A percentile compares a stretch with the other conserved stretches of the same genome.
These are phyloP conservation scores for Chlorella sp. DNA, from an alignment of 139 green algal species.

Conservation along the genomic window DNA sequence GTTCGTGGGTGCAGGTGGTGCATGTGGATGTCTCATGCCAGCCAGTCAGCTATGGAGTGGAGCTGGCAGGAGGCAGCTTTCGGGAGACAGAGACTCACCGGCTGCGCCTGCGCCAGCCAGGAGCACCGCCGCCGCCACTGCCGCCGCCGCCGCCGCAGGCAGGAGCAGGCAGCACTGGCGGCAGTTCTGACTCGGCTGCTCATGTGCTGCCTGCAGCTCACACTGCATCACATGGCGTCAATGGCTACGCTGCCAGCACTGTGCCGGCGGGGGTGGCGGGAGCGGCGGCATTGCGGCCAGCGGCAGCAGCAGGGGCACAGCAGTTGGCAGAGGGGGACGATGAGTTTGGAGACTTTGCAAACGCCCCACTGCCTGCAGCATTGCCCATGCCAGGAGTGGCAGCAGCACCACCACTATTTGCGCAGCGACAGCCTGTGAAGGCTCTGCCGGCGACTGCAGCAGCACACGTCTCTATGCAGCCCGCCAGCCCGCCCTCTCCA, in stretches of 20 bases:
- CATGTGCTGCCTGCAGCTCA: background rate
- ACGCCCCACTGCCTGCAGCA: background rate
- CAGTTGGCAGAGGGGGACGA: background rate
- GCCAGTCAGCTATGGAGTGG: background rate
- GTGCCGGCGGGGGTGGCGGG: background rate
- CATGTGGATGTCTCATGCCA: background rate
- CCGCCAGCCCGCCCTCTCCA: background rate
- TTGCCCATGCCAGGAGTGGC: background rate
- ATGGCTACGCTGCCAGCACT: background rate
- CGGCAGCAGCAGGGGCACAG: background rate
- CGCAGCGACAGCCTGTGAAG: background rate
- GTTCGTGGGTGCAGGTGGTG: background rate
- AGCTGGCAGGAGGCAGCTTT: background rate
- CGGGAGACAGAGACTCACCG: background rate
- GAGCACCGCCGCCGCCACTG: background rate
- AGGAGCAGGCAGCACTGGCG: background rate
- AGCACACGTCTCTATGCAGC: background rate
- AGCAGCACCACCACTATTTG: background rate
- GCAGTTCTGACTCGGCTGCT: background rate
- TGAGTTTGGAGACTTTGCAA: conserved; percentile 5
- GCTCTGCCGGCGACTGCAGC: too few relatives aligned
- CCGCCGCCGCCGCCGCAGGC: too few relatives aligned
- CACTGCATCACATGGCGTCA: background rate
- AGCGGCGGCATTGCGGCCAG: background rate
- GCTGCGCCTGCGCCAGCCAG: background rate